These are phyloP conservation scores for Eucalyptus cloeziana DNA, from an alignment of 345 rosid genomes.

Conservation along the genomic window DNA sequence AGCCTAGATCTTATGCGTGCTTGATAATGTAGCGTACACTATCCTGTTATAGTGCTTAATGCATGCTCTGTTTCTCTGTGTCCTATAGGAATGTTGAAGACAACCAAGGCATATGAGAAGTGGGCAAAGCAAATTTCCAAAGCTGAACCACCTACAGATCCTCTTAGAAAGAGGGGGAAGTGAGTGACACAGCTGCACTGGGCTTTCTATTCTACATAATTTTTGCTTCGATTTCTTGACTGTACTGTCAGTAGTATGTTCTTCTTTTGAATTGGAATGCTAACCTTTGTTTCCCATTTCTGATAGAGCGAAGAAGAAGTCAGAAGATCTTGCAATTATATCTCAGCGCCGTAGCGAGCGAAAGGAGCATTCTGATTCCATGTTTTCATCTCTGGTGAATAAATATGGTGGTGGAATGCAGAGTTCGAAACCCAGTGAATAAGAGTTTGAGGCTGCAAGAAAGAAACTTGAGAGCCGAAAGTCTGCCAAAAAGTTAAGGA, in stretches of 20 bases:
- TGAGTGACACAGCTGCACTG: conserved; percentile 14
- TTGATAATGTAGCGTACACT: no score
- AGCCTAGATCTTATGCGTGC: no score
- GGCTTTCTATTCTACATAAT: neutral
- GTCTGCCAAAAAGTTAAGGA: conserved; percentile 29
- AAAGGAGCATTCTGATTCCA: conserved; percentile 58
- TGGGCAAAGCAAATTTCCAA: conserved; percentile 66
- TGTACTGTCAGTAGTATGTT: neutral
- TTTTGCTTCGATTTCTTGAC: neutral
- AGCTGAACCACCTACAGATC: conserved; percentile 61
- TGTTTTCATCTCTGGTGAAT: conserved; percentile 10
- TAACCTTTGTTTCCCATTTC: neutral
- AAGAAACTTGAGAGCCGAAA: conserved; percentile 44
- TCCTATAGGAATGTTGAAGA: conserved; percentile 17
- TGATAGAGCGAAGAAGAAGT: conserved; percentile 28
- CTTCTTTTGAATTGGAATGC: neutral
- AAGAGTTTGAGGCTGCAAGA: conserved; percentile 45
- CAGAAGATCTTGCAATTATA: conserved; percentile 60
- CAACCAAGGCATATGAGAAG: conserved; percentile 66
- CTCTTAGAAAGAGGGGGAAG: conserved; percentile 41
- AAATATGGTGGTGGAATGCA: no score
- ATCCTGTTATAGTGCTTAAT: no score
- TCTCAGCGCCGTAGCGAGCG: conserved; percentile 50
- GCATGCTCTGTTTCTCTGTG: no score
- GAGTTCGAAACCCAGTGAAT: no score